phyloP scores from a whole-genome alignment of 192 early-diverging fungal species.

The Nowakowskiella sp. region DNA sequence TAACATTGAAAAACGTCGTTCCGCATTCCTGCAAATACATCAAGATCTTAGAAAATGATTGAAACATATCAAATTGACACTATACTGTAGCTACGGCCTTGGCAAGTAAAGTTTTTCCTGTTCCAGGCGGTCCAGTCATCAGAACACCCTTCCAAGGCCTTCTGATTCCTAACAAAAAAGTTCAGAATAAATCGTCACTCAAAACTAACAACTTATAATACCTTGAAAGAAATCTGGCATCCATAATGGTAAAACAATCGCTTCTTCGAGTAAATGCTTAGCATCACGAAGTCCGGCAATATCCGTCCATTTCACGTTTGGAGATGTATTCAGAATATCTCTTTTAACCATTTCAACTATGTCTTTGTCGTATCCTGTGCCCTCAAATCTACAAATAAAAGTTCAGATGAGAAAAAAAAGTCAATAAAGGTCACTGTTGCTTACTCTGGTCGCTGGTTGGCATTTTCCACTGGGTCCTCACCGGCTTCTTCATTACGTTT shows the following conservation, averaged over 20 bases:
- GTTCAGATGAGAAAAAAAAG: background rate
- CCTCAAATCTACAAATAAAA: slow-evolving; percentile 30
- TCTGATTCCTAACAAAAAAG: slow-evolving; percentile 24
- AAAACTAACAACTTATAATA: background rate
- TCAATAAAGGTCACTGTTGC: slow-evolving; percentile 1
- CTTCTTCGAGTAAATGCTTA: slow-evolving; percentile 52
- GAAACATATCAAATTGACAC: background rate
- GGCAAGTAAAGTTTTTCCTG: slow-evolving; percentile 55
- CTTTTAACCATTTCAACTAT: slow-evolving; percentile 54
- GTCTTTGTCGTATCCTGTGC: slow-evolving; percentile 52
- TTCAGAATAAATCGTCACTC: background rate
- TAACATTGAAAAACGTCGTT: slow-evolving; percentile 59
- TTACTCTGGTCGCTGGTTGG: background rate
- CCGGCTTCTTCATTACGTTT: background rate
- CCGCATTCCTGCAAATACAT: slow-evolving; percentile 42
- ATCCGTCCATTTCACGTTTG: slow-evolving; percentile 49
- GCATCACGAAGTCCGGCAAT: slow-evolving; percentile 55
- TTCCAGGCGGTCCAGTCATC: slow-evolving; percentile 56
- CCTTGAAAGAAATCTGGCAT: slow-evolving; percentile 61
- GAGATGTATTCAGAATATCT: slow-evolving; percentile 47
- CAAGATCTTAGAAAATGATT: slow-evolving; percentile 1
- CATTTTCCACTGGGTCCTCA: background rate
- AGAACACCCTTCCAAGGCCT: slow-evolving; percentile 60
- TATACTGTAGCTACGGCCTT: slow-evolving; percentile 57
- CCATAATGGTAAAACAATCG: slow-evolving; percentile 55